Base-by-base conservation (phyloP, 257 asterid genomes). In the Striga asiatica region DNA sequence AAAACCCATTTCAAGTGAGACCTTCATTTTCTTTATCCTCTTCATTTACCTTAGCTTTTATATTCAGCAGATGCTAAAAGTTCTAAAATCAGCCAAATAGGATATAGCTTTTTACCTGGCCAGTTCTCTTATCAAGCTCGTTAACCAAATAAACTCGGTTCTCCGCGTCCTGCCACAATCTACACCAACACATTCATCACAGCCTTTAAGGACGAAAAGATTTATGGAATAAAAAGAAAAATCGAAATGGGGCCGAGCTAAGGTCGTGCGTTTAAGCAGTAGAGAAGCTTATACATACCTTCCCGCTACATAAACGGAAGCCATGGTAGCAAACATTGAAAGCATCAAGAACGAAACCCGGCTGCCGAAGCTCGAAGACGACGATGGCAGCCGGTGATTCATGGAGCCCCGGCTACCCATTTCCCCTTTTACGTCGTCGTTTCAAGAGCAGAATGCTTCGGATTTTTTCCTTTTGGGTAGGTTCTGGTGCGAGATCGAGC, bases 81-180 rank as follows among this genome's bases (percentile, higher is more conserved):
- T 59, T 43, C 35, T 23, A 31, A 23, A 21, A 9, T 14, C 4
- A 8, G 6, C 3, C n/a, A 58, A 13, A 17, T 28, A 35, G 56
- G 57, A 48, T 13, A 21, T 25, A 28, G 13, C 2, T 21, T 38
- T 13, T 56, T 54, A 88, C 97, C 88, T 75, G 95, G 39, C 87
- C 94, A 46, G 89, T 82, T 73, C 76, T 78, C 65, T 66, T 71
- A 65, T 80, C 85, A 29, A 88, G 92, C 71, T 82, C 85, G 37
- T 58, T 60, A 54, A 75, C 70, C 49, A 88, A 51, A 59, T 71
- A 63, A 35, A 82, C 81, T 59, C 94, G 75, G 59, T 56, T 82
- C 69, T 72, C 76, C 12, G 97, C 74, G 13, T 84, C 97, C 74
- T 84, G 94, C 97, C 97, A 88, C 77, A 84, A 60, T 63, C 97